Evolutionary conservation across 2,329 filamentous ascomycete genomes (phyloP), one percentile per base, ranked within the genome.

Genomic region (Biscogniauxia marginata): DNA sequence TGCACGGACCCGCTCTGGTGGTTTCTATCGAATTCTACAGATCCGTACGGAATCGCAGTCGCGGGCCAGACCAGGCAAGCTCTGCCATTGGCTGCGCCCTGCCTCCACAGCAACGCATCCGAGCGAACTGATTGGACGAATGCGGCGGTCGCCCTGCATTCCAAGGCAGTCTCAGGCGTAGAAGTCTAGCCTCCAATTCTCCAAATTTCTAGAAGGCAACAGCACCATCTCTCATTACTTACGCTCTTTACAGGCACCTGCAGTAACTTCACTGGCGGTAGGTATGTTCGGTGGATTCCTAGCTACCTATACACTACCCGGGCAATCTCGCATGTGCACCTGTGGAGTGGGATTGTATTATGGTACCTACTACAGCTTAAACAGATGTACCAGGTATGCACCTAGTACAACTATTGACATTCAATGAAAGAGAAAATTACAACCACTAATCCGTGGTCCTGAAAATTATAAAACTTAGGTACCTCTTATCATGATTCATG

Each of bases 11-110:
- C 63, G 57, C 64, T 57, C 57, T 58, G 55, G 51, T 56, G 53
- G 67, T 68, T 69, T 69, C 67, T 69, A 69, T 69, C 54, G 66
- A 69, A 69, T 69, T 69, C 67, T 64, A 69, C 64, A 66, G 62
- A 62, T 57, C 59, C 55, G 63, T 64, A 69, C 64, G 67, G 62
- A 62, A 58, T 60, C 55, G 63, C 60, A 65, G 53, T 23, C 20
- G 53, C 63, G 59, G 55, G 55, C 56, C 56, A 55, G 48, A 50
- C 46, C 34, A 25, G 46, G 24, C 23, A 11, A 46, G 58, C 44
- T 25, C 44, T 53, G 19, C 67, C 58, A 67, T 68, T 69, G 66
- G 67, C 20, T 24, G 5, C 45, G 5, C 5, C 2, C 7, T 5
- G 46, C 46, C 49, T 59, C 60, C 63, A 61, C 57, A 57, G 60